Evolutionary conservation across 2,329 filamentous ascomycete species (phyloP), one percentile per base, ranked within the genome.

Genomic region (Exophiala calicioides): DNA sequence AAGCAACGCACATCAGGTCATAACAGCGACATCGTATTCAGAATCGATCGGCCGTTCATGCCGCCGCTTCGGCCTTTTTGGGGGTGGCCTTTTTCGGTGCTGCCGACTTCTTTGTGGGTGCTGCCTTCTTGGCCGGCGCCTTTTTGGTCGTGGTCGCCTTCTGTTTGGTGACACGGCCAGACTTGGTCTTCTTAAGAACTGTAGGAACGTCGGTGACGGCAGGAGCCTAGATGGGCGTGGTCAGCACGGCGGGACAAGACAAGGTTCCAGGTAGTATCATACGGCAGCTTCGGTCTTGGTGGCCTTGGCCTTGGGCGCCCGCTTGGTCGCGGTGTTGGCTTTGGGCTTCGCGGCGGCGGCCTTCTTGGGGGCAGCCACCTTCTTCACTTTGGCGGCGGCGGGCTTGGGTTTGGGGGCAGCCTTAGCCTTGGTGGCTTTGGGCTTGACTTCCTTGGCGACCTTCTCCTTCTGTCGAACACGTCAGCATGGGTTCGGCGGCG

Each of bases 171-270:
- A 94, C 85, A 59, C 89, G 85, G 37, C 89, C 88, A 43, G 87
- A 84, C 81, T 93, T 93, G 68, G 88, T 90, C 81, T 88, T 90
- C 67, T 79, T 80, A 41, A 90, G 72, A 37, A 85, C 77, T 62
- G 83, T 82, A 54, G 82, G 76, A 71, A 85, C 83, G 58, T 88
- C 83, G 47, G 83, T 78, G 38, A 85, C 74, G 56, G 84, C 84
- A 47, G 82, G 80, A 12, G 81, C 82, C 78, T 83, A 57, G 38
- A 9, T 19, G 30, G 10, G 16, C 53, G 64, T 55, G 68, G 58
- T 52, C 38, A 23, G 7, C 18, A 23, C 24, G 3, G 8, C 10
- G 16, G n/a, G 44, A 26, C n/a, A 9, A 6, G 18, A 10, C 13
- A 9, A 26, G 9, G 7, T 20, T n/a, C n/a, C n/a, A 19, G n/a